phyloP scores from a whole-genome alignment of 768 basidiomycete genomes.

The Pleurotus djamor region DNA sequence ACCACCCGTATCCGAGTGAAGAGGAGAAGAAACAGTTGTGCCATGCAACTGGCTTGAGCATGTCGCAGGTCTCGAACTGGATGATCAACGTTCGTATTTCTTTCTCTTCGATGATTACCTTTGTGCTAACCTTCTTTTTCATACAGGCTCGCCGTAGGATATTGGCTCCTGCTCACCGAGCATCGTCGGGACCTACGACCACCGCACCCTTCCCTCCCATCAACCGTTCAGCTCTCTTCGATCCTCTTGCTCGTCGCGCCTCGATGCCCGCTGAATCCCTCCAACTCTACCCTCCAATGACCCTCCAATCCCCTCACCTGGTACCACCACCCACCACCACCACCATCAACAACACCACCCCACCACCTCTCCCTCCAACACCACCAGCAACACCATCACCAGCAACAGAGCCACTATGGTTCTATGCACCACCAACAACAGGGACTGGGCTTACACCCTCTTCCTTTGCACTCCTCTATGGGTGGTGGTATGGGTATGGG shows the following conservation, averaged over 20 bases:
- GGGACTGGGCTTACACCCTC: too few relatives aligned
- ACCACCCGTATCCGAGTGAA: slow-evolving; percentile 87
- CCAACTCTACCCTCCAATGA: slow-evolving; percentile 79
- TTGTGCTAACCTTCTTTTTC: neutral
- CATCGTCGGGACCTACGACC: slow-evolving; percentile 74
- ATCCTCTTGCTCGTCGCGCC: slow-evolving; percentile 52
- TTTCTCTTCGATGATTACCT: neutral
- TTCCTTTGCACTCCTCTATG: too few relatives aligned
- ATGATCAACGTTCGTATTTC: slow-evolving; percentile 73
- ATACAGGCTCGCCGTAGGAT: slow-evolving; percentile 76
- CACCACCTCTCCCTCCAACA: slow-evolving; percentile 23
- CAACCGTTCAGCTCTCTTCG: slow-evolving; percentile 37
- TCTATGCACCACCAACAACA: too few relatives aligned
- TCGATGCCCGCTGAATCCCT: slow-evolving; percentile 71
- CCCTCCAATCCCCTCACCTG: slow-evolving; percentile 60
- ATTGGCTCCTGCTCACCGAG: slow-evolving; percentile 77
- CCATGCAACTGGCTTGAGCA: slow-evolving; percentile 81
- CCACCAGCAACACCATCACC: slow-evolving; percentile 28
- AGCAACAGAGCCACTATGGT: slow-evolving; percentile 15
- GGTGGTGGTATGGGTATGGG: too few relatives aligned
- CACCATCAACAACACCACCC: slow-evolving; percentile 23
- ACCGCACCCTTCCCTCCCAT: slow-evolving; percentile 67
- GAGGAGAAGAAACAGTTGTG: slow-evolving; percentile 91
- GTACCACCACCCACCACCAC: slow-evolving; percentile 29
- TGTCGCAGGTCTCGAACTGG: slow-evolving; percentile 91